Percentiles rank a stretch among this genome's conserved stretches.
Conservation (phyloP, 2,329 filamentous ascomycete genomes). For the Albifimbria verrucaria region DNA sequence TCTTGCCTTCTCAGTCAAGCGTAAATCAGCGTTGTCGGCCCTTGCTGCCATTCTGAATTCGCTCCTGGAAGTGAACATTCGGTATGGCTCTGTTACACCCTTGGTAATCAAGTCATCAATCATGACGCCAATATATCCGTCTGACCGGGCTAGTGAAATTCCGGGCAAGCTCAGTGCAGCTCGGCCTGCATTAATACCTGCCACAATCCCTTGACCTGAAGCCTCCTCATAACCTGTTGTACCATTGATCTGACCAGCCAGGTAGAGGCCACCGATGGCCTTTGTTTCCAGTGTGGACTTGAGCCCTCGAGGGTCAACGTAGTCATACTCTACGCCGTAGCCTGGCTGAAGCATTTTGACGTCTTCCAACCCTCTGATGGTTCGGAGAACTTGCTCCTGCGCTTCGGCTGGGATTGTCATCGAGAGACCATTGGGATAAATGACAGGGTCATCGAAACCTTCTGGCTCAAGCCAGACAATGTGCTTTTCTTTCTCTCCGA, state of each 20-base stretch:
- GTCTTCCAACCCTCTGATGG: conserved; percentile 82
- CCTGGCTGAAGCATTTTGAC: conserved; percentile 91
- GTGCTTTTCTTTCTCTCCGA: conserved; percentile 74
- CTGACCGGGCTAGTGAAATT: conserved; percentile 71
- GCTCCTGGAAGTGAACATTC: conserved; percentile 95
- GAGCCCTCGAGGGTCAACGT: conserved; percentile 88
- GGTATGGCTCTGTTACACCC: conserved; percentile 93
- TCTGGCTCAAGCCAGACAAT: conserved; percentile 97
- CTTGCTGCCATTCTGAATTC: conserved; percentile 93
- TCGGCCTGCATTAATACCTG: conserved; percentile 92
- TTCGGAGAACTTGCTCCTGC: conserved; percentile 80
- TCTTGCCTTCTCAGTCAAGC: conserved; percentile 77
- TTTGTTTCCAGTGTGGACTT: conserved; percentile 93
- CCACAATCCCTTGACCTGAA: conserved; percentile 86
- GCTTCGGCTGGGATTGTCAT: conserved; percentile 93
- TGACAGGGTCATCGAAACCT: conserved; percentile 82
- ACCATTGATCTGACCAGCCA: conserved; percentile 96
- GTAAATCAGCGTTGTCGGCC: conserved; percentile 88
- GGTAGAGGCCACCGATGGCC: conserved; percentile 79
- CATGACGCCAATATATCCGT: conserved; percentile 98
- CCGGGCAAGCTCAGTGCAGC: conserved; percentile 62
- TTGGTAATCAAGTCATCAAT: conserved; percentile 97
- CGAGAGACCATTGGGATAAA: conserved; percentile 95
- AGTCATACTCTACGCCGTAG: conserved; percentile 98
- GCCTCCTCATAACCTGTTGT: conserved; percentile 98